Percentiles rank a stretch among this genome's conserved stretches.
Conservation (phyloP, 1,139 yeast genomes). For the Candida tetrigidarum region DNA sequence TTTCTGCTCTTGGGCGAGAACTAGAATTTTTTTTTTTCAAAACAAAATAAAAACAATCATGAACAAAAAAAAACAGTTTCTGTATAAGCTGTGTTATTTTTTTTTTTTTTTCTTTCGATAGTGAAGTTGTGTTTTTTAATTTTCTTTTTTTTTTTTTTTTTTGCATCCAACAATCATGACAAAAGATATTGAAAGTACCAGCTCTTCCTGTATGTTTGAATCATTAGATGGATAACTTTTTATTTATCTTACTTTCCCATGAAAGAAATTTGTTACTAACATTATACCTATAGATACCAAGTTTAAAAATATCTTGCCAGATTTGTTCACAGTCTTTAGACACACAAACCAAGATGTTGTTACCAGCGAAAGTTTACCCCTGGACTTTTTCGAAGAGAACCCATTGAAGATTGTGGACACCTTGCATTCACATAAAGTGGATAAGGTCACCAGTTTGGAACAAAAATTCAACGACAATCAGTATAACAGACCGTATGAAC, state of each 20-base stretch:
- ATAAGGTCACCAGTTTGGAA: slow-evolving; percentile 24
- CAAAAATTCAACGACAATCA: slow-evolving; percentile 26
- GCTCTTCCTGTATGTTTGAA: slow-evolving; percentile 14
- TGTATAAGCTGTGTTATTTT: no score
- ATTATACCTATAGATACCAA: background rate
- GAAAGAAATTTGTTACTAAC: slow-evolving; percentile 1
- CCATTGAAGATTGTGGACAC: slow-evolving; percentile 48
- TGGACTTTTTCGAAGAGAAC: slow-evolving; percentile 48
- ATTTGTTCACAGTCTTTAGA: slow-evolving; percentile 32
- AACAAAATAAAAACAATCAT: no score
- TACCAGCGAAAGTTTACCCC: slow-evolving; percentile 43
- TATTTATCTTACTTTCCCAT: no score
- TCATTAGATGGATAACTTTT: background rate
- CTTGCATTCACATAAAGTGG: slow-evolving; percentile 31
- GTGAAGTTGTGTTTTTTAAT: background rate
- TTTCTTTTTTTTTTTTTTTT: background rate
- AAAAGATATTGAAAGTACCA: slow-evolving; percentile 13
- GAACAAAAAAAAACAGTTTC: no score
- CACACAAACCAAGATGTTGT: slow-evolving; percentile 42
- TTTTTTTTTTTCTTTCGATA: no score
- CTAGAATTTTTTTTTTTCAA: no score
- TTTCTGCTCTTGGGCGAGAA: no score
- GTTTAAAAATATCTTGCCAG: slow-evolving; percentile 19
- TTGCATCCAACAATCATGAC: slow-evolving; percentile 12
- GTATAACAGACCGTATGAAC: slow-evolving; percentile 52